These are phyloP conservation scores for Arthrinium phaeospermum DNA, from an alignment of 2,329 filamentous ascomycete species.

Conservation along the genomic window DNA sequence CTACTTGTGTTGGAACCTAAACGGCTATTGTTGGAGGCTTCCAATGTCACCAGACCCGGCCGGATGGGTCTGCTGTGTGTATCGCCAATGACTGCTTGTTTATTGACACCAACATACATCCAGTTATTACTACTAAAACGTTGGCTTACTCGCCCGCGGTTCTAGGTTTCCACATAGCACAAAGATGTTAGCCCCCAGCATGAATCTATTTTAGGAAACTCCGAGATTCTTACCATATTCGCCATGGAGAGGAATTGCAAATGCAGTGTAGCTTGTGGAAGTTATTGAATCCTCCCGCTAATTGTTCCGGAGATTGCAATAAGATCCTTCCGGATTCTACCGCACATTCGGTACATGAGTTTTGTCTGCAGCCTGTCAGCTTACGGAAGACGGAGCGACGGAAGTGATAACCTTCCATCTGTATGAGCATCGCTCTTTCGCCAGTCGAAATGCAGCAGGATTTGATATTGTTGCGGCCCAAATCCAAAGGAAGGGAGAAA, in stretches of 20 bases:
- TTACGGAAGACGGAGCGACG: neutral
- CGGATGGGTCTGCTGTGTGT: neutral
- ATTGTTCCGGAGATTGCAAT: neutral
- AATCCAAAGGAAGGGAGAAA: neutral
- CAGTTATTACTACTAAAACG: neutral
- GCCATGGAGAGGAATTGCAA: neutral
- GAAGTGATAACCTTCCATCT: neutral
- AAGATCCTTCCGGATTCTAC: neutral
- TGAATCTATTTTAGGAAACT: slow-evolving; percentile 4
- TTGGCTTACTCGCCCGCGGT: neutral
- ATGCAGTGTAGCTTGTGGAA: neutral
- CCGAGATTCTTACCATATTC: neutral
- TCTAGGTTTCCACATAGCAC: neutral
- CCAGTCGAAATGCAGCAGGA: neutral
- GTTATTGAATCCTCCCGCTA: neutral
- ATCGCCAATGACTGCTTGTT: neutral
- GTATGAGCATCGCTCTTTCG: neutral
- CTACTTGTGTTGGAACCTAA: neutral
- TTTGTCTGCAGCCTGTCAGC: neutral
- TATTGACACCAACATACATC: neutral
- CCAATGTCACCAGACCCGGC: neutral
- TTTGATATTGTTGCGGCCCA: neutral
- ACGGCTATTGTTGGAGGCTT: neutral
- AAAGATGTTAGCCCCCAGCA: neutral
- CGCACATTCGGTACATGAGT: neutral